Evolutionary conservation across 2,329 filamentous ascomycete genomes (phyloP), one percentile per base, ranked within the genome.

Genomic region (Fusarium sp.): DNA sequence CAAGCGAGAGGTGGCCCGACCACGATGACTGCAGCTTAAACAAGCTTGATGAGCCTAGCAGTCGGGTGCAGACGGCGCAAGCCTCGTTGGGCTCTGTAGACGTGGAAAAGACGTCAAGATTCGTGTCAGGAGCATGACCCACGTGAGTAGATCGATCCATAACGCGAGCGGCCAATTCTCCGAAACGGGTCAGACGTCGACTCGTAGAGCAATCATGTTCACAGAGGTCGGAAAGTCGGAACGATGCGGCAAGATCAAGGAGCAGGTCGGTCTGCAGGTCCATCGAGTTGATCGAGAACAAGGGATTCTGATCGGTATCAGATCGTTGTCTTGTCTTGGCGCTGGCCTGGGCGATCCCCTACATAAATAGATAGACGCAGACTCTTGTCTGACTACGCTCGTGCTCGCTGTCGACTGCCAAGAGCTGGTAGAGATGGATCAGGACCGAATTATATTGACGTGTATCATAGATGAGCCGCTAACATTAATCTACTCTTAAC

Each of bases 41-140:
- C 61, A 64, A 64, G 61, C 61, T 64, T 64, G 65, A 64, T 56
- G 65, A 64, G 61, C 61, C 65, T 64, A 64, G 65, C 44, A 57
- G 23, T n/a, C 6, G 48, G 42, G 8, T 41, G 39, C 35, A 41
- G 51, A 25, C 55, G 49, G 43, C 31, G 25, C 27, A 36, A 42
- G 32, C 27, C 56, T 33, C 33, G 25, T 39, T 45, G 54, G 48
- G 32, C 23, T 27, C 21, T 10, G 17, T 10, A 41, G 8, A 41
- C 36, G 21, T 13, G 41, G 14, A 23, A 35, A 14, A 7, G 35
- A 48, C 14, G 53, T 32, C 32, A 42, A 42, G 32, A 33, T 17
- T 29, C 35, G 29, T 36, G n/a, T 36, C n/a, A 19, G 21, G 36
- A 13, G 17, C 23, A 39, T 4, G 27, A 8, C 6, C 33, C 49